Evolutionary conservation across 1,284 basidiomycete genomes (phyloP).

Genomic region (Apiotrichum akiyoshidainum): DNA sequence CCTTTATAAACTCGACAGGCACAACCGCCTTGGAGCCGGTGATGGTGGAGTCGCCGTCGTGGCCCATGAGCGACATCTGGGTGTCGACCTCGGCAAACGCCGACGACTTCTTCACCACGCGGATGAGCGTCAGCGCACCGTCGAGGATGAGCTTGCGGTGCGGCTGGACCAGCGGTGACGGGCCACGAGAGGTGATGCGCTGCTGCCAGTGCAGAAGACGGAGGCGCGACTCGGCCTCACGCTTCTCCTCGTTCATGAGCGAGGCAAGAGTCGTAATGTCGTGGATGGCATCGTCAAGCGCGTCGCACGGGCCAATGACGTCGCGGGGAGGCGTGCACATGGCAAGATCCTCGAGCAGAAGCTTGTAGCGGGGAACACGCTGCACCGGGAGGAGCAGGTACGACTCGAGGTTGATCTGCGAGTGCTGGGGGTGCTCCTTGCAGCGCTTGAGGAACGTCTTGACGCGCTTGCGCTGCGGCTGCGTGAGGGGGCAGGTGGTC

Average conservation of each 20-base stretch:
- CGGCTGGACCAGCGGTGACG: constrained; percentile 93
- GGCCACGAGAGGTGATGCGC: constrained; percentile 83
- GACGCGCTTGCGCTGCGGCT: constrained; percentile 79
- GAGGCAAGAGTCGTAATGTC: constrained; percentile 83
- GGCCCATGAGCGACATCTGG: constrained; percentile 27
- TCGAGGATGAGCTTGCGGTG: constrained; percentile 92
- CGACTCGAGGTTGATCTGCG: constrained; percentile 93
- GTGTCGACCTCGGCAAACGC: constrained; percentile 70
- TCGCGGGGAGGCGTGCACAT: constrained; percentile 77
- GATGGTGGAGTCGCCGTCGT: constrained; percentile 44
- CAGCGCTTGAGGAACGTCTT: constrained; percentile 70
- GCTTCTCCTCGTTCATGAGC: constrained; percentile 95
- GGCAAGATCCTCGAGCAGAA: constrained; percentile 83
- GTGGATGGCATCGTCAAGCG: constrained; percentile 75
- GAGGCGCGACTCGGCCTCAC: constrained; percentile 82
- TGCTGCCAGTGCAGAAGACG: constrained; percentile 87
- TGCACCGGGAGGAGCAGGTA: constrained; percentile 94
- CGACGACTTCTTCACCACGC: constrained; percentile 82
- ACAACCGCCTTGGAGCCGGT: constrained; percentile 60
- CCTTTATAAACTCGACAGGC: constrained; percentile 79
- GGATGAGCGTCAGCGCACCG: constrained; percentile 73
- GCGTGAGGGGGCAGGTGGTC: constrained; percentile 53
- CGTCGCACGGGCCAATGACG: constrained; percentile 62
- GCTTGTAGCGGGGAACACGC: constrained; percentile 89
- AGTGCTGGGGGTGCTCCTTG: constrained; percentile 69